Base-by-base conservation (phyloP, 805 yeast genomes). In the Candida multigemmis region DNA sequence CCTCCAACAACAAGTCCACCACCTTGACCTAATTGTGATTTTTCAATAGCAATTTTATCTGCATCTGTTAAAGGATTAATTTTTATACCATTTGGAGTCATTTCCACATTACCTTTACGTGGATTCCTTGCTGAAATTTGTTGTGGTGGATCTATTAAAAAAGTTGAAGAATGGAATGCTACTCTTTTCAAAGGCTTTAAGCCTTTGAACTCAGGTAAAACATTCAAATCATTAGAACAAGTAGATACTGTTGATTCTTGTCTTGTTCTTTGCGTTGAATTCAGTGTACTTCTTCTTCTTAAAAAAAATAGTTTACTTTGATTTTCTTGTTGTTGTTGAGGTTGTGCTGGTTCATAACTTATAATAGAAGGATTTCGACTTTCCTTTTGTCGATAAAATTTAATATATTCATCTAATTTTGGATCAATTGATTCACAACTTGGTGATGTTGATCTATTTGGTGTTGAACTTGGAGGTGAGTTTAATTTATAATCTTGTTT, bases 101-200 rank as follows among this genome's bases (percentile, higher is more conserved):
- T 59, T 38, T 74, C 68, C 31, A 61, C 86, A 44, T 84, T 79
- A 6, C 96, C 96, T 40, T 68, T 66, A 37, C 77, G 65, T 5
- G 96, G 96, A 33, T 66, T 68, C 44, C 94, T 60, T 2, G 94
- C 80, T 2, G 96, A 96, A 34, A 87, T 81, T 47, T 86, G 95
- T 45, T 87, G 96, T 1, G 95, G 94, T 2, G 64, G 64, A 29
- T 61, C 66, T 12, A 61, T 58, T 21, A 57, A 44, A 30, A 61
- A 61, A 1, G 66, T 60, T 21, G 53, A 48, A 19, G 58, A 49
- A 34, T 60, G 66, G 30, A 61, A 61, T 3, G 65, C 65, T 7
- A 61, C 68, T 22, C 64, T 38, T 40, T 57, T 60, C 24, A 61
- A 37, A 3, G 65, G 63, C 28, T 49, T 57, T 27, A 55, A 34